Base-by-base conservation (phyloP, 1,284 basidiomycete genomes). In the Inonotus hispidus region DNA sequence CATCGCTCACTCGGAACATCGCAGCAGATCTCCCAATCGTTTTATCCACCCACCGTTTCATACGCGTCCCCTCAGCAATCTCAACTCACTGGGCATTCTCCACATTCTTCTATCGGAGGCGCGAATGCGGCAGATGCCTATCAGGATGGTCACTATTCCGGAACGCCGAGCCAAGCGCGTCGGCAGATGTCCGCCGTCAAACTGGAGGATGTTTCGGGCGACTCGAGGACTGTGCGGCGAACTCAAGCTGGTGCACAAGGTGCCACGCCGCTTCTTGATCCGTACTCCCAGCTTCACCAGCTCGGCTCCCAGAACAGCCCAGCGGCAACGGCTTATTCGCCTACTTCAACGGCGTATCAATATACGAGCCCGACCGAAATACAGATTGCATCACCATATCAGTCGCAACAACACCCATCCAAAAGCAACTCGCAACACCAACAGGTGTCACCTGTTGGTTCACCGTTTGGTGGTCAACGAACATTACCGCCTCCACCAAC, bases 81-180 rank as follows among this genome's bases (percentile, higher is more conserved):
- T 25, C 62, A 63, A 29, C 35, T 62, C 16, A 58, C 71, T 70
- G 29, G 66, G 72, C 74, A 60, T 78, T 72, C 69, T 76, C 64
- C 62, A 64, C 59, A 63, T 59, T 71, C 75, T 61, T 71, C 67
- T 61, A 68, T 74, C 47, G 72, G 70, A 63, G 68, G 78, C 61
- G 68, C 76, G 64, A 71, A 72, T 59, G 68, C 71, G 69, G 64
- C 66, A 45, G 83, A 85, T 68, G 71, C 79, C 16, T 87, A 85
- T 72, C 73, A 80, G 56, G 85, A 88, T 68, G 78, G 85, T 73
- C 90, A 88, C 67, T 88, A 81, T 71, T 78, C 78, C 56, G 77
- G 75, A 58, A 71, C 81, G 29, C 73, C 74, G 58, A 79, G 79
- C 64, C 74, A 80, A 35, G 77, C 80, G 13, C 85, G 85, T 74